Evolutionary conservation across 352 stramenopile genomes (phyloP), one percentile per base, ranked within the genome.

Genomic region (Globisporangium recalcitrans): DNA sequence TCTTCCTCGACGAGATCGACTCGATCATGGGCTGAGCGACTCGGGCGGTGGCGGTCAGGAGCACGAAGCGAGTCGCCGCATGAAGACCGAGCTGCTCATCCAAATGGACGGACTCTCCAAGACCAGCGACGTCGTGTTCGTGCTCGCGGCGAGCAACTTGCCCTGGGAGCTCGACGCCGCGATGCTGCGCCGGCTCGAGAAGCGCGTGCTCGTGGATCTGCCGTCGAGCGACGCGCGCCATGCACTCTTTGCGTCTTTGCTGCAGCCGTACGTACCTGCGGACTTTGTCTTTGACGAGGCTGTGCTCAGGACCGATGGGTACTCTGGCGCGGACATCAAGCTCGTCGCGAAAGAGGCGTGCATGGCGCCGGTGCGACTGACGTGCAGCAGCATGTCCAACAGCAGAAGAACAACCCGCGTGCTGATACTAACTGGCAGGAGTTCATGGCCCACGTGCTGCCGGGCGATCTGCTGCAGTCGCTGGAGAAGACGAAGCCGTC

Each of bases 11-110:
- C 62, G 85, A 95, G 57, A 93, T 95, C 52, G 86, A 95, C 58
- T 93, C 86, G 13, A 93, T 94, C 64, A 96, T 97, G 78, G 88
- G 86, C 3, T 85, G 52, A 78, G 95, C 21, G 89, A 93, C 61
- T 80, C 68, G 2, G 73, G 72, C 34, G 63, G 77, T 19, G 79
- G 82, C 9, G 82, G 83, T 3, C 84, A 93, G 67, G 85, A 95
- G 62, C 85, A 94, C 62, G 86, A 95, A 56, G 86, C 85, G 0
- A 94, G 85, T 70, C 77, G 85, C 8, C 79, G 86, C 27, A 94
- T 94, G 86, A 94, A 94, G 54, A 95, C 85, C 1, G 85, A 95
- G 67, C 61, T 95, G 55, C 71, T 93, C 22, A 95, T 95, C 26
- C 85, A 93, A 56, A 94, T 95, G 86, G 86, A 94, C 46, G 86